phyloP scores from a whole-genome alignment of 2,329 filamentous ascomycete genomes.

The Verticillium nubilum region DNA sequence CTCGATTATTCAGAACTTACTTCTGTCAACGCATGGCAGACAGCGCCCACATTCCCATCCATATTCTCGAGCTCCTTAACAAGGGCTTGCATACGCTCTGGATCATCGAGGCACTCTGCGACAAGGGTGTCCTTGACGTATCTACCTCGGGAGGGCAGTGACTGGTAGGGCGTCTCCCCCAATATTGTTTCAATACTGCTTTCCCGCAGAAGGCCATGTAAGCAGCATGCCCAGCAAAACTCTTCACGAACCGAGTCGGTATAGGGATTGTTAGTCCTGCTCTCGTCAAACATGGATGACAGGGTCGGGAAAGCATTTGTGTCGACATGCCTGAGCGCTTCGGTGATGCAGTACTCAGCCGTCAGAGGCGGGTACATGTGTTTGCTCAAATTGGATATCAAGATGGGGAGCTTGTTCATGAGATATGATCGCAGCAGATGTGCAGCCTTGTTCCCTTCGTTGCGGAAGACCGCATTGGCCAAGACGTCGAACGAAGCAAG shows the following conservation, averaged over 20 bases:
- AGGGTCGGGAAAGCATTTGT: conserved; percentile 67
- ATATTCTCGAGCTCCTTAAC: conserved; percentile 81
- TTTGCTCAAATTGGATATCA: conserved; percentile 48
- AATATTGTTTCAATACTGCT: conserved; percentile 73
- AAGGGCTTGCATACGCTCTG: conserved; percentile 68
- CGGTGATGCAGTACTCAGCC: conserved; percentile 60
- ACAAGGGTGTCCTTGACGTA: conserved; percentile 76
- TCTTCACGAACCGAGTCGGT: conserved; percentile 59
- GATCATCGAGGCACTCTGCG: conserved; percentile 69
- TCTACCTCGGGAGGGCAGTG: conserved; percentile 66
- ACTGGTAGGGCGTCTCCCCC: conserved; percentile 78
- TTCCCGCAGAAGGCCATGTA: conserved; percentile 79
- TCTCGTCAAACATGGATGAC: conserved; percentile 54
- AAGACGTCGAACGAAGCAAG: conserved; percentile 85
- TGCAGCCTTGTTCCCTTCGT: conserved; percentile 51
- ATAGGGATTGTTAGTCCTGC: conserved; percentile 51
- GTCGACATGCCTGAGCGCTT: conserved; percentile 76
- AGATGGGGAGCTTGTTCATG: conserved; percentile 58
- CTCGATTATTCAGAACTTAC: conserved; percentile 31
- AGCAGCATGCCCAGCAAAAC: conserved; percentile 84
- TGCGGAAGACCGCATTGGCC: conserved; percentile 75
- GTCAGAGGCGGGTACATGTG: conserved; percentile 73
- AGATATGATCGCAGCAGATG: conserved; percentile 82
- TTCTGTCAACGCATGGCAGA: conserved; percentile 72
- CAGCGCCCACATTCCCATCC: conserved; percentile 86